These are phyloP conservation scores for Cydonia oblonga DNA, from an alignment of 331 rosid genomes.

Conservation along the genomic window DNA sequence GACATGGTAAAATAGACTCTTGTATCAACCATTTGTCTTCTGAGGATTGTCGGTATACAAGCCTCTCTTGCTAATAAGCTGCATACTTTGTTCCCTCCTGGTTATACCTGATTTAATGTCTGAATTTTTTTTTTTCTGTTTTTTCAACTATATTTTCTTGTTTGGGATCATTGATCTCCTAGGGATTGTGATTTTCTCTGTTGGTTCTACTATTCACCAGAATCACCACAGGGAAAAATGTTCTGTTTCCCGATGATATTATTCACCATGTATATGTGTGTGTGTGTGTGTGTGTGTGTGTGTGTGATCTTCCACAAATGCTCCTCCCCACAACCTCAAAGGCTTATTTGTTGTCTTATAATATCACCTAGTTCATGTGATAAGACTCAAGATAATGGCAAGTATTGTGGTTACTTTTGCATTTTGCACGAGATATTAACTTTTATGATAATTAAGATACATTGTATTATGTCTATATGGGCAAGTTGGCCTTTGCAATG, in stretches of 20 bases:
- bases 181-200: not conserved
- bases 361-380: not conserved
- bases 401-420: not conserved
- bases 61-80: too few species aligned
- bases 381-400: not conserved
- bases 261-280: too few species aligned
- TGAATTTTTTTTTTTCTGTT: not conserved
- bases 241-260: not conserved
- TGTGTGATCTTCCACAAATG: too few species aligned
- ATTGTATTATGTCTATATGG: not conserved
- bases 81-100: too few species aligned
- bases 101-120: too few species aligned
- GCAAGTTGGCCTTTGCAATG: not conserved
- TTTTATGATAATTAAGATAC: not conserved
- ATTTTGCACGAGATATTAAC: not conserved
- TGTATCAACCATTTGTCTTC: not conserved
- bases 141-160: not conserved
- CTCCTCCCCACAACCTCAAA: not conserved
- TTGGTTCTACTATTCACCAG: not conserved
- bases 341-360: not conserved
- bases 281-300: too few species aligned
- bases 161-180: not conserved
- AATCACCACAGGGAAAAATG: not conserved
- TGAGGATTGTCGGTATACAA: not conserved
- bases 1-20: slow-evolving; percentile 60